Percentiles rank a stretch among this genome's conserved stretches.
phyloP scores from a whole-genome alignment of 2,329 filamentous ascomycete species.

The Colletotrichum eleusines region DNA sequence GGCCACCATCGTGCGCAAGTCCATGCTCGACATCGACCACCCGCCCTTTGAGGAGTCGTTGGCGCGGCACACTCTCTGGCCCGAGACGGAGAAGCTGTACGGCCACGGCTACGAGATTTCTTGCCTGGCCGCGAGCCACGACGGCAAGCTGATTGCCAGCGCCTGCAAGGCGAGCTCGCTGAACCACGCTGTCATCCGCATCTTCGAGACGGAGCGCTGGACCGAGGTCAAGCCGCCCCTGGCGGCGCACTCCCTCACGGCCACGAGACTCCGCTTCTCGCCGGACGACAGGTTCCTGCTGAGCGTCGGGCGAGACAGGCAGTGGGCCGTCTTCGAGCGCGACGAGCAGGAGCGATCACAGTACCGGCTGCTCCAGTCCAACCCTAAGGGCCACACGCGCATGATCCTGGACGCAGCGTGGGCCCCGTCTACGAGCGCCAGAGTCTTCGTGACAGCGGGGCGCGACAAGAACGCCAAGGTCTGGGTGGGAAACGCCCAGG shows the following conservation, averaged over 20 bases:
- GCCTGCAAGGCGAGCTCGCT: conserved; percentile 93
- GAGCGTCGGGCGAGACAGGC: conserved; percentile 90
- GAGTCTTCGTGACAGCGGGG: conserved; percentile 85
- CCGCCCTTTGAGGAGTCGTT: conserved; percentile 93
- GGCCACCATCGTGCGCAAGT: conserved; percentile 67
- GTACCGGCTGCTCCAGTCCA: conserved; percentile 72
- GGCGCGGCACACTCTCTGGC: conserved; percentile 92
- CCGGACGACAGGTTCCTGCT: conserved; percentile 79
- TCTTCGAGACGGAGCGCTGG: conserved; percentile 91
- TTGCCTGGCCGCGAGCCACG: conserved; percentile 81
- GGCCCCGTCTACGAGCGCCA: conserved; percentile 67
- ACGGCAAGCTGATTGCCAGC: conserved; percentile 83
- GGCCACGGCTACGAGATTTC: conserved; percentile 98
- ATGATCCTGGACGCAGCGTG: conserved; percentile 95
- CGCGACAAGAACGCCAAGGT: conserved; percentile 87
- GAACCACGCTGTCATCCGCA: conserved; percentile 92
- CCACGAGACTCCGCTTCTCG: conserved; percentile 86
- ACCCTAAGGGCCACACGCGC: conserved; percentile 87
- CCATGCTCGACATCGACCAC: conserved; percentile 73
- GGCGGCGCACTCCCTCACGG: conserved; percentile 87
- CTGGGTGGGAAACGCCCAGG: conserved; percentile 63
- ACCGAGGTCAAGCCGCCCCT: conserved; percentile 87
- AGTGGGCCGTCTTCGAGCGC: conserved; percentile 86
- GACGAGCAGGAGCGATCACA: conserved; percentile 49
- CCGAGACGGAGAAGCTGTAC: conserved; percentile 95